phyloP scores from a whole-genome alignment of 768 basidiomycete genomes.

The Podaxis sp. region DNA sequence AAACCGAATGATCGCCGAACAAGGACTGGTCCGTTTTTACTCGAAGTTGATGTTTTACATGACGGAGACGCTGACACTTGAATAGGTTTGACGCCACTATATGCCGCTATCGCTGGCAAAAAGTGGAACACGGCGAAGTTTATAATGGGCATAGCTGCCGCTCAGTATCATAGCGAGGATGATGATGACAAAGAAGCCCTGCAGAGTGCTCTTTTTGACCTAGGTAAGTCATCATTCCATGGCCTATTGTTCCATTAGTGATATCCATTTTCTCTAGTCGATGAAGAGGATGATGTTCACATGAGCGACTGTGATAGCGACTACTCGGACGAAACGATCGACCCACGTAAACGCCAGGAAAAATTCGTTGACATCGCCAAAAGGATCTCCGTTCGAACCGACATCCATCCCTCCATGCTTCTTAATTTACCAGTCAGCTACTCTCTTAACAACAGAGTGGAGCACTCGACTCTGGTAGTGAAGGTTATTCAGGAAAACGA shows the following conservation, averaged over 20 bases:
- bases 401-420: conserved; percentile 40
- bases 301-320: conserved; percentile 32
- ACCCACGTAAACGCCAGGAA: conserved; percentile 28
- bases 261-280: conserved; percentile 20
- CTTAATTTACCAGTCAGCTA: conserved; percentile 11
- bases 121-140: conserved; percentile 59
- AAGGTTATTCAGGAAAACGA: conserved; percentile 44
- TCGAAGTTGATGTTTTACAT: not conserved
- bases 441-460: not conserved
- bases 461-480: conserved; percentile 23
- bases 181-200: conserved; percentile 32
- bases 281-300: conserved; percentile 36
- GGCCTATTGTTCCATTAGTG: not conserved
- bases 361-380: conserved; percentile 55
- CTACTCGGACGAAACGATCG: conserved; percentile 37
- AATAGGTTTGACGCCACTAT: conserved; percentile 48
- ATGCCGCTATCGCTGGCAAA: conserved; percentile 45
- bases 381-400: conserved; percentile 42
- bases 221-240: conserved; percentile 26
- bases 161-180: conserved; percentile 48
- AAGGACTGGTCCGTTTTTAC: conserved; percentile 21
- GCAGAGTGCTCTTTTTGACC: conserved; percentile 27
- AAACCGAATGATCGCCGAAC: conserved; percentile 18
- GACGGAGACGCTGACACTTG: not conserved
- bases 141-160: conserved; percentile 52